phyloP scores from a whole-genome alignment of 345 rosid genomes.

The Euphorbia pulcherrima region DNA sequence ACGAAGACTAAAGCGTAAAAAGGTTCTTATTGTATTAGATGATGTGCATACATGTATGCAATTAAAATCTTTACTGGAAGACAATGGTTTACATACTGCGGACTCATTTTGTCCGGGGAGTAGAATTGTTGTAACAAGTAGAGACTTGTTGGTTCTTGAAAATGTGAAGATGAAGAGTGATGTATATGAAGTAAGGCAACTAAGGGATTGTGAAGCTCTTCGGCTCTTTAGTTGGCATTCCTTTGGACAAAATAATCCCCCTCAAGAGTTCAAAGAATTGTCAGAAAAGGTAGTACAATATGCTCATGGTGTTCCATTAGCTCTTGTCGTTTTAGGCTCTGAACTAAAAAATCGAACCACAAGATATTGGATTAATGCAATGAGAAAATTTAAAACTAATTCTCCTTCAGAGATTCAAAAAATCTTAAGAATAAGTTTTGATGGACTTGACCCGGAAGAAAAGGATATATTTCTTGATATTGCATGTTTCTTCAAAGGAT shows the following conservation, averaged over 20 bases:
- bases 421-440: background rate
- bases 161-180: background rate
- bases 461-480: conserved; percentile 1
- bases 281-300: background rate
- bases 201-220: background rate
- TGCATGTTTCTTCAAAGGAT: background rate
- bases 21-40: background rate
- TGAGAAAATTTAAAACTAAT: background rate
- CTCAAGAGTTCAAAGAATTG: background rate
- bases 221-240: background rate
- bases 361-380: background rate
- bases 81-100: background rate
- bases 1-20: background rate
- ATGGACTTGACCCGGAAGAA: background rate
- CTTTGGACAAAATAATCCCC: background rate
- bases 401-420: background rate
- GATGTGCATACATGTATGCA: background rate
- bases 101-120: background rate
- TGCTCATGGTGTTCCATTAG: background rate
- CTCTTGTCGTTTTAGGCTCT: background rate
- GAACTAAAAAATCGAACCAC: background rate
- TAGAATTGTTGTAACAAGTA: conserved; percentile 11
- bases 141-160: background rate
- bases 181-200: background rate
- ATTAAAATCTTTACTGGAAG: background rate